Evolutionary conservation across 768 basidiomycete species (phyloP).

Genomic region (Suillus luteus): DNA sequence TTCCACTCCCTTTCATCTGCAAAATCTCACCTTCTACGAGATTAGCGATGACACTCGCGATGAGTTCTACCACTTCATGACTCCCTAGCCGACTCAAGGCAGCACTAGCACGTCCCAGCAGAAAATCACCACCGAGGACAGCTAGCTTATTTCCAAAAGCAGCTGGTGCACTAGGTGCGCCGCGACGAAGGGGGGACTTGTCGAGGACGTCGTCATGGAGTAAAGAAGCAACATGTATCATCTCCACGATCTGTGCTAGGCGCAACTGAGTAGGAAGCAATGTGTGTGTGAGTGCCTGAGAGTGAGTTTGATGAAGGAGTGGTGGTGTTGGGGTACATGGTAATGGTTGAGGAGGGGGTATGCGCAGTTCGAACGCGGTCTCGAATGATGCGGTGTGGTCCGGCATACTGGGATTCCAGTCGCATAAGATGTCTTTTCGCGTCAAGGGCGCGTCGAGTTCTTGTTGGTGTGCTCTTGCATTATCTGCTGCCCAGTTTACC

Average conservation of each 20-base stretch:
- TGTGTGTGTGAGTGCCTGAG: constrained; percentile 36
- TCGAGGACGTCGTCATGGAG: constrained; percentile 92
- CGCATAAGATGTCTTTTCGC: constrained; percentile 79
- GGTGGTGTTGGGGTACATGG: constrained; percentile 19
- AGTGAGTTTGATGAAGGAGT: constrained; percentile 26
- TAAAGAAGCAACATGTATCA: constrained; percentile 95
- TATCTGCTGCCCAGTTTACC: constrained; percentile 65
- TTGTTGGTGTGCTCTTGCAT: constrained; percentile 51
- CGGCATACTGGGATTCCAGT: constrained; percentile 88
- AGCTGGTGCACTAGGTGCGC: constrained; percentile 65
- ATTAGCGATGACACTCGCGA: constrained; percentile 90
- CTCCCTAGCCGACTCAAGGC: constrained; percentile 86
- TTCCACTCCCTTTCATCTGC: constrained; percentile 49
- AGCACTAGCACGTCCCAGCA: constrained; percentile 88
- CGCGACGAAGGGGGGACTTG: constrained; percentile 69
- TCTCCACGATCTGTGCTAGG: constrained; percentile 94
- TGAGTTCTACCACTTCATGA: constrained; percentile 88
- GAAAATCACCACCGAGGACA: constrained; percentile 93
- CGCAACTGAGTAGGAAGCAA: constrained; percentile 85
- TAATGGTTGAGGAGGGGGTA: constrained; percentile 27
- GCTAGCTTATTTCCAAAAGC: constrained; percentile 92
- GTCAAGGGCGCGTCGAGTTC: constrained; percentile 82
- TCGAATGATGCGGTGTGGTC: constrained; percentile 73
- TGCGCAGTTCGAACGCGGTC: constrained; percentile 52
- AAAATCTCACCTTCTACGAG: constrained; percentile 96